phyloP scores from a whole-genome alignment of 192 early-diverging fungal genomes.

The Cetraspora pellucida region DNA sequence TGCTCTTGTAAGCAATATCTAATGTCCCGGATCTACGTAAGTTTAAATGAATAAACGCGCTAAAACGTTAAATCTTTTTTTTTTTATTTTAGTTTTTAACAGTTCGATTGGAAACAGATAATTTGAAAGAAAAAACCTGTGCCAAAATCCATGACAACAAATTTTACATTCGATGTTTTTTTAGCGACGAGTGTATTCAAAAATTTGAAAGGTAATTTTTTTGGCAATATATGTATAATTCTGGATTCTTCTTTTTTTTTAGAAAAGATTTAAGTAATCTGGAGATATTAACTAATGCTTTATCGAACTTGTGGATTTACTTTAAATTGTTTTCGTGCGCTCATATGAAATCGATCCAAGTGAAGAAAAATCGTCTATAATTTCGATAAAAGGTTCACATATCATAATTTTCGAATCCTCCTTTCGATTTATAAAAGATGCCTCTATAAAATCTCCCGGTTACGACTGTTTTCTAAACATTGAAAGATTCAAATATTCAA shows the following conservation, averaged over 20 bases:
- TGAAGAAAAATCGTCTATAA: too few relatives aligned
- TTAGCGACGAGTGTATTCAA: neutral
- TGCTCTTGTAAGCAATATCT: neutral
- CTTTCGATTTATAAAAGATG: neutral
- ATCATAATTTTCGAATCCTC: neutral
- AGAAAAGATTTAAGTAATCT: neutral
- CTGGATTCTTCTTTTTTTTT: neutral
- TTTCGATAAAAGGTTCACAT: neutral
- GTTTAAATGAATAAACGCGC: neutral
- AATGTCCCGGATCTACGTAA: neutral
- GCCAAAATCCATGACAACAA: neutral
- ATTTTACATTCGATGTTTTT: neutral
- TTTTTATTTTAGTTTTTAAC: conserved; percentile 1
- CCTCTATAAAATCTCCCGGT: neutral
- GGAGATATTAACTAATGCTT: too few relatives aligned
- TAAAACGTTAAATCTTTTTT: neutral
- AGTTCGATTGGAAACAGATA: neutral
- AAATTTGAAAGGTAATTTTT: neutral
- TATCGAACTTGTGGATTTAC: too few relatives aligned
- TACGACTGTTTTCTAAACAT: neutral
- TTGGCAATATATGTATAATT: neutral
- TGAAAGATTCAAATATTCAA: neutral
- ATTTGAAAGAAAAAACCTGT: neutral
- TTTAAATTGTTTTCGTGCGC: too few relatives aligned
- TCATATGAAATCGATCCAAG: too few relatives aligned